Base-by-base conservation (phyloP, 352 stramenopile species). In the Pythium apleroticum region DNA sequence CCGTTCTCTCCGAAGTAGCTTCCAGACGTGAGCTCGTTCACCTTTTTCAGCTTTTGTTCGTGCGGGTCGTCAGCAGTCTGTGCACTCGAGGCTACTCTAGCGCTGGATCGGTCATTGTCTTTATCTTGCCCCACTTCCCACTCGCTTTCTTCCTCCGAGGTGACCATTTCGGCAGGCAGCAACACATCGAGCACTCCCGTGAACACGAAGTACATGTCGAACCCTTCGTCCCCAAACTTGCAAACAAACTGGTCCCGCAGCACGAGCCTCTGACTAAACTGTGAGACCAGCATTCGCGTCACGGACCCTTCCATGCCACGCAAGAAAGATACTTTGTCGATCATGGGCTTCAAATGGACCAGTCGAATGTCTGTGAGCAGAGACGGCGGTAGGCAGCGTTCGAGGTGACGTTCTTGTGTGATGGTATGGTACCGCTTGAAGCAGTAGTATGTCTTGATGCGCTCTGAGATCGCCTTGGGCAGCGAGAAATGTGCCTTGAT, bases 201-300 rank as follows among this genome's bases (percentile, higher is more conserved):
- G 39, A 84, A 88, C 1, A 88, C 71, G 49, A 88, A 86, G 33
- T 66, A 88, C 78, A 88, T 88, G n/a, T 88, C 78, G 30, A 65
- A 75, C 1, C 76, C 78, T 22, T 84, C 71, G 10, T 88, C 78
- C 4, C 75, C 70, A 20, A 71, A 77, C 12, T 68, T 67, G 41
- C 72, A 86, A 2, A 83, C 69, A 28, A 75, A 81, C 48, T 84
- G 63, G 17, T 83, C 68, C 1, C 71, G 58, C 0, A 81, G 61
- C 4, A 84, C 61, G 7, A 88, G 63, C 11, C 74, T 60, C 50
- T 88, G 78, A 8, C 58, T 72, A 49, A 88, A 81, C 22, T 81
- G 75, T 0, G 74, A 75, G 10, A 88, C 78, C 17, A 88, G 68
- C 71, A 85, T 75, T 10, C 77, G 70, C 20, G 75, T 85, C n/a